Percentiles rank a stretch among this genome's conserved stretches.
phyloP scores from a whole-genome alignment of 2,329 filamentous ascomycete species.

The Fusarium succisae region DNA sequence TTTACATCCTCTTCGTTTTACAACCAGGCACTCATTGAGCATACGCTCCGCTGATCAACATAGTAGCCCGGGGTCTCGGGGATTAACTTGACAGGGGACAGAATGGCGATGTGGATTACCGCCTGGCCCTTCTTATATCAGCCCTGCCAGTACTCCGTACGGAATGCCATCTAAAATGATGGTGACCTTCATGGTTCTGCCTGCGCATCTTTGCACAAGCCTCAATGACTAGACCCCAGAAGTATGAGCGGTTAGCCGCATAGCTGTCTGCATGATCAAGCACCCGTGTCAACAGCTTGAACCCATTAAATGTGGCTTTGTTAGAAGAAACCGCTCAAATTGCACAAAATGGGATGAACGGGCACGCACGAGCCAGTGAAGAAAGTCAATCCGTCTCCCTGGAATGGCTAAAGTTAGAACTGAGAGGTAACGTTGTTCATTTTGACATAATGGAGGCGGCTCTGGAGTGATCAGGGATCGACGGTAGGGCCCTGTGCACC shows the following conservation, averaged over 20 bases:
- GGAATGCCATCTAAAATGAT: slow-evolving; percentile 28
- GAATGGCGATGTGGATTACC: slow-evolving; percentile 21
- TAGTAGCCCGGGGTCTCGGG: not conserved
- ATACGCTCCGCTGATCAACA: slow-evolving; percentile 2
- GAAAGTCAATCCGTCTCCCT: slow-evolving; percentile 19
- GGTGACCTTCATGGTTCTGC: slow-evolving; percentile 5
- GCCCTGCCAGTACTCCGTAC: slow-evolving; percentile 10
- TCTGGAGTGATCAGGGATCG: slow-evolving; percentile 15
- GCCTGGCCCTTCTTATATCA: slow-evolving; percentile 10
- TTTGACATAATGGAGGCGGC: slow-evolving; percentile 6
- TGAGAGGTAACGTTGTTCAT: slow-evolving; percentile 11
- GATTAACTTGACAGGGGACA: slow-evolving; percentile 2
- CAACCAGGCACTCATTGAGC: not conserved
- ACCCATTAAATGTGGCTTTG: not conserved
- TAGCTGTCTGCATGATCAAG: not conserved
- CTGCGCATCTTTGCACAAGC: slow-evolving; percentile 1
- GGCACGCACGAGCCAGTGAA: slow-evolving; percentile 31
- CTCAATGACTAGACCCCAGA: not conserved
- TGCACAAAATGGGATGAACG: slow-evolving; percentile 5
- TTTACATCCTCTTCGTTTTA: not conserved
- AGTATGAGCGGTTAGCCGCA: not conserved
- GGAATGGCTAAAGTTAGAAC: slow-evolving; percentile 31
- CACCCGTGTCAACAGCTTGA: not conserved
- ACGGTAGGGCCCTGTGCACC: slow-evolving; percentile 16
- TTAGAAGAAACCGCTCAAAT: not conserved